These are phyloP conservation scores for Suillus alpinus DNA, from an alignment of 768 basidiomycete genomes.

Conservation along the genomic window DNA sequence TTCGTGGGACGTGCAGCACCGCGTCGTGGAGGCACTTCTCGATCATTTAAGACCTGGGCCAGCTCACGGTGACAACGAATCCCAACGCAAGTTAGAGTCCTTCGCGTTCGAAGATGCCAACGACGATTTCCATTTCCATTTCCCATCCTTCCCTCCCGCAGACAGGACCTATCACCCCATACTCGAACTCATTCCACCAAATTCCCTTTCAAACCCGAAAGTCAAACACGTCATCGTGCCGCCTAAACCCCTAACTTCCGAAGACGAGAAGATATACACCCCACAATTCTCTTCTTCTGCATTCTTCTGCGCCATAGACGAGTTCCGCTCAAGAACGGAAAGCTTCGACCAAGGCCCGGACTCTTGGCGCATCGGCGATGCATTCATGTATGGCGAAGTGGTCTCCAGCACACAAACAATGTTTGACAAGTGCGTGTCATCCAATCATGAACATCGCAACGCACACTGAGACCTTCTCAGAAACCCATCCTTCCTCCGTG, in stretches of 20 bases:
- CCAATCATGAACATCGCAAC: neutral
- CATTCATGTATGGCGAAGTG: constrained; percentile 80
- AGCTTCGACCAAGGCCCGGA: constrained; percentile 15
- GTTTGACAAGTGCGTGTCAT: constrained; percentile 73
- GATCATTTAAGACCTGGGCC: constrained; percentile 39
- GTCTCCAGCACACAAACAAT: constrained; percentile 95
- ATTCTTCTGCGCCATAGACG: constrained; percentile 56
- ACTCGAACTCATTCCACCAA: constrained; percentile 18
- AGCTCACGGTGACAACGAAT: constrained; percentile 37
- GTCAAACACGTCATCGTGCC: constrained; percentile 56
- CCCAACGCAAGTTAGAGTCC: constrained; percentile 22
- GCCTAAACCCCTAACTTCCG: constrained; percentile 43
- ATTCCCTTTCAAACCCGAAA: constrained; percentile 33
- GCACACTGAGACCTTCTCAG: constrained; percentile 36
- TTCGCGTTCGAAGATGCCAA: constrained; percentile 56
- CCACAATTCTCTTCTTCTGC: constrained; percentile 68
- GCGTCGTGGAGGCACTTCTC: constrained; percentile 17
- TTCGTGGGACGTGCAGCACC: constrained; percentile 18
- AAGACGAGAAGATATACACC: constrained; percentile 40
- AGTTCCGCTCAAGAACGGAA: constrained; percentile 25
- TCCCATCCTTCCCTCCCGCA: constrained; percentile 26
- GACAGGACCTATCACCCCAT: constrained; percentile 14
- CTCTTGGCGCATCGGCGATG: constrained; percentile 67
- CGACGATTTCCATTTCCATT: constrained; percentile 68
- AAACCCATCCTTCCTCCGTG: constrained; percentile 68